Base-by-base conservation (phyloP, 768 basidiomycete species). In the Brasilioporus rufonigricans region DNA sequence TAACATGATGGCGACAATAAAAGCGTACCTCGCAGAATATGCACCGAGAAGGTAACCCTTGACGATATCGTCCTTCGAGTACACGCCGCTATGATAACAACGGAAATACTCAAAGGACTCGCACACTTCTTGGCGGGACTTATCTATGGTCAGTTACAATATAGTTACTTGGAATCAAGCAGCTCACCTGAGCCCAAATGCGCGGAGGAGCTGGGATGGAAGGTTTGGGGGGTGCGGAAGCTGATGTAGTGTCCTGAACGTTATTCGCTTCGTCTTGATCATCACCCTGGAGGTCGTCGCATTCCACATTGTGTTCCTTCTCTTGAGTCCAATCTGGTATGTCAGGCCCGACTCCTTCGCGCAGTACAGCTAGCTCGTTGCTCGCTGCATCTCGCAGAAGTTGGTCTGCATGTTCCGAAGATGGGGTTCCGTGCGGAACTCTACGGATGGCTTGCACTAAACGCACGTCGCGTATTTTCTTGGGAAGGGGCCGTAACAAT, bases 101-200 rank as follows among this genome's bases (percentile, higher is more conserved):
- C 76, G 71, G 62, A 81, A 81, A 61, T 83, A 85, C 21, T 85
- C 82, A 45, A 86, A 82, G 5, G 85, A 80, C 68, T 93, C 91
- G 72, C 91, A 92, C 2, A 93, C 78, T 71, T 92, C 91, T 71
- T 91, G 89, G 39, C 91, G 82, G 24, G 89, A 87, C 89, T 91
- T 50, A 4, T 27, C 19, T 41, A 58, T 13, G 16, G 48, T 57
- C 14, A 60, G 51, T 14, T 13, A n/a, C 26, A 14, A 27, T 45
- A 31, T 12, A 40, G 36, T n/a, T 2, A 24, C 16, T 41, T n/a
- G 27, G 40, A 48, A 40, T 12, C 48, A 35, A 44, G 31, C 18
- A 31, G 24, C 74, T 27, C 60, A 79, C 80, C 66, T 71, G 59
- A 6, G 79, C 77, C 79, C 79, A 80, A 26, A 80, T 74, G 5